Evolutionary conservation across 177 flowering plant genomes (phyloP).

Genomic region (Telopea speciosissima): DNA sequence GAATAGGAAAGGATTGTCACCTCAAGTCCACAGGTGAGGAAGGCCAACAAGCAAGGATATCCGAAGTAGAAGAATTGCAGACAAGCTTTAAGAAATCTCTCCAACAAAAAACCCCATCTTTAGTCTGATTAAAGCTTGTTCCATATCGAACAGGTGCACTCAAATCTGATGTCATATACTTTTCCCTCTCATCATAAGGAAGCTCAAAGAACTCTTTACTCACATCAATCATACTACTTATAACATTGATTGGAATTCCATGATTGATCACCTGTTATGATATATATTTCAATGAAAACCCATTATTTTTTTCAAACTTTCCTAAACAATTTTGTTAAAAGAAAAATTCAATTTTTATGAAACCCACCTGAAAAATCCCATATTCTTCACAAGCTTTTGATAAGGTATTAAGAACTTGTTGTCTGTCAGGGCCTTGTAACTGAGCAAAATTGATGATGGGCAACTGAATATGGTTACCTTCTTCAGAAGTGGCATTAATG

Average conservation of each 20-base stretch:
- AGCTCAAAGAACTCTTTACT: slow-evolving; percentile 54
- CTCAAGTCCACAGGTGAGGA: slow-evolving; percentile 63
- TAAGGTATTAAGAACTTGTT: slow-evolving; percentile 42
- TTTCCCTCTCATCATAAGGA: slow-evolving; percentile 59
- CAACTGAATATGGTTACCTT: slow-evolving; percentile 21
- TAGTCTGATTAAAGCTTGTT: slow-evolving; percentile 75
- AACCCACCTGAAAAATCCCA: slow-evolving; percentile 82
- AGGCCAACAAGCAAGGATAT: slow-evolving; percentile 58
- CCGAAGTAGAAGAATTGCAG: slow-evolving; percentile 42
- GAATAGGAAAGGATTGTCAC: slow-evolving; percentile 20
- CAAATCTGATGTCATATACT: slow-evolving; percentile 65
- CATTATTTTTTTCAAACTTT: neutral
- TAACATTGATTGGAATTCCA: slow-evolving; percentile 42
- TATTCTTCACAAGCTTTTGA: slow-evolving; percentile 61
- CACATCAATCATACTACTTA: slow-evolving; percentile 41
- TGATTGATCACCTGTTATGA: slow-evolving; percentile 66
- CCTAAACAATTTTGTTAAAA: no score
- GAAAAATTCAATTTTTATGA: no score
- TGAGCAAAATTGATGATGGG: slow-evolving; percentile 50
- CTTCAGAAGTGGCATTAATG: no score
- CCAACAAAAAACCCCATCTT: slow-evolving; percentile 81
- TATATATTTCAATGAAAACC: neutral
- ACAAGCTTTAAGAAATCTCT: slow-evolving; percentile 79
- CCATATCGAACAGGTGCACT: slow-evolving; percentile 66
- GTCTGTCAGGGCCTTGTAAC: slow-evolving; percentile 44